Evolutionary conservation across 1,284 basidiomycete genomes (phyloP), one percentile per base, ranked within the genome.

Genomic region (Ustilago curta): DNA sequence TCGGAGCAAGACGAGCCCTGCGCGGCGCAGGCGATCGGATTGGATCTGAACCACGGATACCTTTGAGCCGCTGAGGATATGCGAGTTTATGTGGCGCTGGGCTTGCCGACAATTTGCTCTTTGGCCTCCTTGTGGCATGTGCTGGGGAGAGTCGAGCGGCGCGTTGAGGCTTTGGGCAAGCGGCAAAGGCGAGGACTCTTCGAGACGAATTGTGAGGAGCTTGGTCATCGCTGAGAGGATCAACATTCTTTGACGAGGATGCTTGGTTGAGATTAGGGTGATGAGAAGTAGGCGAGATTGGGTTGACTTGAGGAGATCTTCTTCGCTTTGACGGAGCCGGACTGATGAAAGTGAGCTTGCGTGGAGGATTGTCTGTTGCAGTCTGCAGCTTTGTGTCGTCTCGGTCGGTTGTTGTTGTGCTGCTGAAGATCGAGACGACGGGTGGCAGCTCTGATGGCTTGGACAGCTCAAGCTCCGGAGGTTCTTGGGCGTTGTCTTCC

Each of bases 1-100:
- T 35, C 0, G 49, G 12, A n/a, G 48, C 5, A 4, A 25, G 7
- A n/a, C 43, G 53, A 2, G 54, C 43, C 21, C 29, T 50, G 39
- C 59, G 55, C 8, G 72, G 69, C 7, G 74, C 74, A 3, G 74
- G 70, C 14, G 74, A 76, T 21, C 60, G 68, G 8, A 76, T 68
- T 3, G 73, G 73, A 43, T 60, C 64, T 29, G 42, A 29, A 0
- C 74, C 74, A 6, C 70, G 58, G 18, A 76, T 72, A 19, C 69
- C 74, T 2, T 53, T 39, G 3, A 76, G 52, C 8, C 74, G 49
- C 23, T 72, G 74, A 21, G 47, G 44, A 27, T 76, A 76, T 4
- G 69, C 59, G 9, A 76, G 61, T 25, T 64, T 62, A 16, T 59
- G 61, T 3, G 74, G 74, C 6, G 74, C 74, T 3, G 74, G 74